These are phyloP conservation scores for Pyrenula aspistea DNA, from an alignment of 495 filamentous ascomycete genomes.

Conservation along the genomic window DNA sequence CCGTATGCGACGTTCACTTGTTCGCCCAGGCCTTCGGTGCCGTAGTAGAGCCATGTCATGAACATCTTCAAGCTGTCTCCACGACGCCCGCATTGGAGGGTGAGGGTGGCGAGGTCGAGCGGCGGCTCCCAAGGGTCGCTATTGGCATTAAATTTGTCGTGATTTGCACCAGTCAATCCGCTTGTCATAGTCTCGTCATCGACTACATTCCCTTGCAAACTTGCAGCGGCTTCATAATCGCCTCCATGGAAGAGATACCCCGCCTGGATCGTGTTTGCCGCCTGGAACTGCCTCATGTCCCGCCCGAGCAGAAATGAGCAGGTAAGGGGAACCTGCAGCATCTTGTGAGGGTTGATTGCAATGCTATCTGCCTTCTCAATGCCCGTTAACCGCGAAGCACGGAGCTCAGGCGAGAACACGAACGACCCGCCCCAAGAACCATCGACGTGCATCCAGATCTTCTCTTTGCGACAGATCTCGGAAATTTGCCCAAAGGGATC, in stretches of 20 bases:
- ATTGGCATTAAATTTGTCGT: background rate
- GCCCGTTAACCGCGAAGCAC: slow-evolving; percentile 48
- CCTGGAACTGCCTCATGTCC: slow-evolving; percentile 64
- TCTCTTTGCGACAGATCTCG: slow-evolving; percentile 54
- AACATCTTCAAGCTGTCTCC: slow-evolving; percentile 82
- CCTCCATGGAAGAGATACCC: slow-evolving; percentile 74
- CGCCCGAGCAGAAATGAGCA: slow-evolving; percentile 78
- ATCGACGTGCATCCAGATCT: slow-evolving; percentile 86
- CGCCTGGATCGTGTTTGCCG: slow-evolving; percentile 74
- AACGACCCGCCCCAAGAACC: slow-evolving; percentile 83
- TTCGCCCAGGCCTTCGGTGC: slow-evolving; percentile 43
- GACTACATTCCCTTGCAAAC: background rate
- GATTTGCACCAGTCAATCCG: background rate
- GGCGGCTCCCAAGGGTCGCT: background rate
- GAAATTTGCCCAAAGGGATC: slow-evolving; percentile 68
- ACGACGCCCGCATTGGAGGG: slow-evolving; percentile 79
- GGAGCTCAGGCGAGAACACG: slow-evolving; percentile 57
- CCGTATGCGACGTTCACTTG: slow-evolving; percentile 60
- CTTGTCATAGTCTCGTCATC: background rate
- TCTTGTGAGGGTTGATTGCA: slow-evolving; percentile 90
- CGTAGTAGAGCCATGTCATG: slow-evolving; percentile 82
- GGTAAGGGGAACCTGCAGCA: slow-evolving; percentile 82
- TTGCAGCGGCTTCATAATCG: slow-evolving; percentile 11
- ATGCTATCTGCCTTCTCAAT: slow-evolving; percentile 64
- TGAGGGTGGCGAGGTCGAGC: slow-evolving; percentile 76